Base-by-base conservation (phyloP, 2,329 filamentous ascomycete genomes). In the Paraphaeosphaeria sporulosa region DNA sequence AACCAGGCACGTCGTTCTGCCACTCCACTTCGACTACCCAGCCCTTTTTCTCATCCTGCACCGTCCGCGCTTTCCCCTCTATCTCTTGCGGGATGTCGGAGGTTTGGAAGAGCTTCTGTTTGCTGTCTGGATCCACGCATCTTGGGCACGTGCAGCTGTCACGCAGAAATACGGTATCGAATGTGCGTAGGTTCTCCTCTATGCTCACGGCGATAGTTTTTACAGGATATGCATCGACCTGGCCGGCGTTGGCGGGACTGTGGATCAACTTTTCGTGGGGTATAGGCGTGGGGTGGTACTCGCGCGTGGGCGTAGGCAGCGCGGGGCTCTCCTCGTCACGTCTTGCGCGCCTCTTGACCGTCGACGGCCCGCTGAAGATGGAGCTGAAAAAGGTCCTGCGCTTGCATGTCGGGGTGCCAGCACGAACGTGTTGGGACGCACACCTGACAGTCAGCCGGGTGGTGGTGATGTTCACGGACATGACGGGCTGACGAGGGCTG, bases 41-140 rank as follows among this genome's bases (percentile, higher is more conserved):
- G 9, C 81, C 82, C 19, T 82, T 77, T 0, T 78, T 67, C 17
- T 75, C 71, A 21, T 80, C 67, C 0, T 66, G 60, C 2, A 77
- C 66, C 55, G 68, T 76, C 69, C 34, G 76, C 62, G 36, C 82
- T 61, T 25, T 76, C 60, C 38, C 74, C 53, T 76, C 69, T 47
- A 80, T 56, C 34, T 81, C 62, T 9, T 66, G 32, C 0, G 88
- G 86, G 44, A 93, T 88, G 54, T 92, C 88, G 21, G 82, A 81
- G 0, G 88, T 89, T 57, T 85, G 84, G 75, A 91, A 91, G 40
- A 81, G 80, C 76, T 89, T 90, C 71, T 90, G 87, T 44, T 81
- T 83, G 17, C 86, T 87, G 44, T 85, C 83, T 3, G 83, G 79
- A 70, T 89, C 84, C 34, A 87, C 80, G 69, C 87, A 90, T 47